Evolutionary conservation across 139 green algal genomes (phyloP), one percentile per base, ranked within the genome.

Genomic region (Ulvella scutata): DNA sequence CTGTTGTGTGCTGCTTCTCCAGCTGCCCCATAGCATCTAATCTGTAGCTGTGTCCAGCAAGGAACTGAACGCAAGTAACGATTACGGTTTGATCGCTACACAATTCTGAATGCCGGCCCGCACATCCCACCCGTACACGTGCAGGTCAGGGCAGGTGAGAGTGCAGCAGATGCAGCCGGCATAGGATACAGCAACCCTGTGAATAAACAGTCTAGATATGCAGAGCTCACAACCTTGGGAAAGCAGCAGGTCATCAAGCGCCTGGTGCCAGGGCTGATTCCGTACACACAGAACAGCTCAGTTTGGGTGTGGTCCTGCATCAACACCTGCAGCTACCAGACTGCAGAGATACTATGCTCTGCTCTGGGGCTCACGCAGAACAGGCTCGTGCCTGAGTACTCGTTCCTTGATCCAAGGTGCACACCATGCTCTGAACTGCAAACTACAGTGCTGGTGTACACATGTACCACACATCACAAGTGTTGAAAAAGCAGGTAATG

Each of bases 321-420:
- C 29, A 86, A 79, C 7, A 76, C 82, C 43, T 87, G 83, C 76
- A 38, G 83, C 13, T 94, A 94, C 78, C 83, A 89, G 13, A 84
- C 84, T 0, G 87, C 87, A 1, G 87, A 94, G 81, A 82, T 94
- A 20, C 26, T 92, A 43, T 81, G 82, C 0, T 77, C 62, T 13
- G 31, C 77, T 31, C 61, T 90, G 17, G 77, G 77, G 23, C 43
- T 90, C 10, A 80, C 80, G 4, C 79, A 86, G 39, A 84, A 75
- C 73, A 61, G 83, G 9, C 89, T 92, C 67, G 84, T 91, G 4
- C 86, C 86, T 7, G 89, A 94, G 76, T 92, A 88, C 72, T 78
- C 36, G 37, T 86, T 85, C 51, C 72, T 86, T 10, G 81, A 87
- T 74, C 35, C 51, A 9, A 73, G 76, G 72, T 78, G 33, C 17